These are phyloP conservation scores for Lactarius hengduanensis DNA, from an alignment of 768 basidiomycete genomes.

Conservation along the genomic window DNA sequence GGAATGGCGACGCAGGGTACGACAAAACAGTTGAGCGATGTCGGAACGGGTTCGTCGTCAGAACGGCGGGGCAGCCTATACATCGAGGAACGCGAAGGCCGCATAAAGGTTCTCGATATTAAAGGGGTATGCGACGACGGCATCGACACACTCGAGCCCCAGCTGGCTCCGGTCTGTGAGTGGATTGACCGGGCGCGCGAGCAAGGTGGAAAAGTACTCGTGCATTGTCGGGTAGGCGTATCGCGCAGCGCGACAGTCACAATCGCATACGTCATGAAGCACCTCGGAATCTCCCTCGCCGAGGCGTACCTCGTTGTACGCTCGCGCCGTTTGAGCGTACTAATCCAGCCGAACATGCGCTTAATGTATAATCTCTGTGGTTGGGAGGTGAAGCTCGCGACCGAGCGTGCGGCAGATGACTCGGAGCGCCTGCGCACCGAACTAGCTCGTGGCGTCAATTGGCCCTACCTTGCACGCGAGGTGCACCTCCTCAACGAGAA, in stretches of 20 bases:
- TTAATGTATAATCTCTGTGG: slow-evolving; percentile 91
- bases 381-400: slow-evolving; percentile 93
- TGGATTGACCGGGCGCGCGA: slow-evolving; percentile 89
- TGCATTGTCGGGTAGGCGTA: slow-evolving; percentile 99
- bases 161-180: slow-evolving; percentile 82
- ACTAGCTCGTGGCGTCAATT: slow-evolving; percentile 67
- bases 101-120: slow-evolving; percentile 89
- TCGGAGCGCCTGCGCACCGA: slow-evolving; percentile 52
- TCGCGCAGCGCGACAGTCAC: slow-evolving; percentile 91
- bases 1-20: background rate
- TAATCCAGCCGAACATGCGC: slow-evolving; percentile 96
- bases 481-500: slow-evolving; percentile 86
- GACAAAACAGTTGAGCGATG: slow-evolving; percentile 20
- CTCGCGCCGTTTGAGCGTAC: slow-evolving; percentile 81
- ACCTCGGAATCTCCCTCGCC: slow-evolving; percentile 78
- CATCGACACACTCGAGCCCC: slow-evolving; percentile 89
- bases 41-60: slow-evolving; percentile 45
- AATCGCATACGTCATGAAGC: slow-evolving; percentile 98
- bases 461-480: slow-evolving; percentile 84
- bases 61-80: slow-evolving; percentile 72
- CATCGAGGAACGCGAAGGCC: slow-evolving; percentile 84
- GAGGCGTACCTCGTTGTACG: slow-evolving; percentile 94
- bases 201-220: slow-evolving; percentile 86
- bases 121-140: slow-evolving; percentile 95
- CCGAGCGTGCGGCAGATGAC: slow-evolving; percentile 58